These are phyloP conservation scores for Epichloe bromicola DNA, from an alignment of 2,329 filamentous ascomycete genomes.

Conservation along the genomic window DNA sequence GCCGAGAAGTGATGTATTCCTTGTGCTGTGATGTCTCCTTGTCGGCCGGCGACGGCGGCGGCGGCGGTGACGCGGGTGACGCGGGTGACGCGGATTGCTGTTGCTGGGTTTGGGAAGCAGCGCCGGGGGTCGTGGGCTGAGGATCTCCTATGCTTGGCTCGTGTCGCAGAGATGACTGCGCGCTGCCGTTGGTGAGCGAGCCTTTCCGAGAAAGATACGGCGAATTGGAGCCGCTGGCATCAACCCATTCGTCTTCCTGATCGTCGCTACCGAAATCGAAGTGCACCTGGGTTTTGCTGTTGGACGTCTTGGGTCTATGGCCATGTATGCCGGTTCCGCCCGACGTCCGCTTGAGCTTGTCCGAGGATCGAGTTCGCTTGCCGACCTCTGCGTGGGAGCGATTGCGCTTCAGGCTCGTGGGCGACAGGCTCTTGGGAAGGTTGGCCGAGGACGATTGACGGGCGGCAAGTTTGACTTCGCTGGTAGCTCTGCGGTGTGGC, in stretches of 20 bases:
- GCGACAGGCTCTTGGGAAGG: slow-evolving; percentile 41
- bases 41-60: slow-evolving; percentile 16
- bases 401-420: slow-evolving; percentile 45
- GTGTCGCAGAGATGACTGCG: slow-evolving; percentile 32
- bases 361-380: slow-evolving; percentile 37
- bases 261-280: slow-evolving; percentile 47
- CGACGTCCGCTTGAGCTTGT: slow-evolving; percentile 38
- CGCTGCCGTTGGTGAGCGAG: slow-evolving; percentile 34
- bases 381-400: slow-evolving; percentile 43
- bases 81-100: background rate
- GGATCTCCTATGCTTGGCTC: slow-evolving; percentile 20
- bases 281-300: slow-evolving; percentile 42
- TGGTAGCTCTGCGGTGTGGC: slow-evolving; percentile 34
- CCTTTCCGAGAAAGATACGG: slow-evolving; percentile 36
- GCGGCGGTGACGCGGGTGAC: background rate
- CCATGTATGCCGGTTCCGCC: slow-evolving; percentile 34
- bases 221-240: slow-evolving; percentile 50
- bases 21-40: slow-evolving; percentile 39
- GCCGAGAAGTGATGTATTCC: slow-evolving; percentile 52
- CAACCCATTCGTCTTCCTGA: slow-evolving; percentile 49
- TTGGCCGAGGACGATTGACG: slow-evolving; percentile 30
- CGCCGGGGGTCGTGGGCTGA: slow-evolving; percentile 22
- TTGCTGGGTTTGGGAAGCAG: slow-evolving; percentile 8
- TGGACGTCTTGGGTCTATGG: slow-evolving; percentile 27
- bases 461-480: slow-evolving; percentile 37